A percentile compares a stretch with the other conserved stretches of the same genome.
These are phyloP conservation scores for Nemania sp. DNA, from an alignment of 2,329 filamentous ascomycete genomes.

Conservation along the genomic window DNA sequence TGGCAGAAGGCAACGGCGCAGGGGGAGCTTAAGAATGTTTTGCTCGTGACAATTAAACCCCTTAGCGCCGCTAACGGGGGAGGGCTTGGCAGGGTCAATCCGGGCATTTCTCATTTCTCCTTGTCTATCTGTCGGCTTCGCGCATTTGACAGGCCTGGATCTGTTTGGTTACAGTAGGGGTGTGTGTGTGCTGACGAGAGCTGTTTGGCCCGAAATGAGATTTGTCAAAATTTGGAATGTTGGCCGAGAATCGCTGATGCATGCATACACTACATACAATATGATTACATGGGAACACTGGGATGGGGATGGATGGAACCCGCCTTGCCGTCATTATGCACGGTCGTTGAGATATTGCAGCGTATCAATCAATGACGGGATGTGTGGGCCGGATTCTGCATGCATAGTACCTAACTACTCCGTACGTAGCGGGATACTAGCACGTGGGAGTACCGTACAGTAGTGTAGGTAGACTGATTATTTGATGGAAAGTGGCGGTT, in stretches of 20 bases:
- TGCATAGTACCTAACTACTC: not conserved
- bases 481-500: not conserved
- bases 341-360: conserved; percentile 5
- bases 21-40: conserved; percentile 26
- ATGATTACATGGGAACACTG: conserved; percentile 23
- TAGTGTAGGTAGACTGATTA: not conserved
- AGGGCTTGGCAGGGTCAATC: conserved; percentile 11
- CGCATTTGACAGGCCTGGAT: too few species aligned
- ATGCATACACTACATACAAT: not conserved
- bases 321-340: conserved; percentile 1
- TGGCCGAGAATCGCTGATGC: not conserved
- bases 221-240: conserved; percentile 31
- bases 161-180: too few species aligned
- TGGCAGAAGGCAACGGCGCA: conserved; percentile 8
- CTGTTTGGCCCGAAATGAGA: conserved; percentile 19
- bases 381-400: not conserved
- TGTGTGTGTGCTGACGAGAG: conserved; percentile 19
- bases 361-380: not conserved
- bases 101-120: not conserved
- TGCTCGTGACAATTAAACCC: conserved; percentile 4
- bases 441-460: not conserved
- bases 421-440: not conserved
- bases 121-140: not conserved
- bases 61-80: conserved; percentile 19
- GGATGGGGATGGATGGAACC: not conserved